These are phyloP conservation scores for Rhodotorula paludigena DNA, from an alignment of 768 basidiomycete species.

Conservation along the genomic window DNA sequence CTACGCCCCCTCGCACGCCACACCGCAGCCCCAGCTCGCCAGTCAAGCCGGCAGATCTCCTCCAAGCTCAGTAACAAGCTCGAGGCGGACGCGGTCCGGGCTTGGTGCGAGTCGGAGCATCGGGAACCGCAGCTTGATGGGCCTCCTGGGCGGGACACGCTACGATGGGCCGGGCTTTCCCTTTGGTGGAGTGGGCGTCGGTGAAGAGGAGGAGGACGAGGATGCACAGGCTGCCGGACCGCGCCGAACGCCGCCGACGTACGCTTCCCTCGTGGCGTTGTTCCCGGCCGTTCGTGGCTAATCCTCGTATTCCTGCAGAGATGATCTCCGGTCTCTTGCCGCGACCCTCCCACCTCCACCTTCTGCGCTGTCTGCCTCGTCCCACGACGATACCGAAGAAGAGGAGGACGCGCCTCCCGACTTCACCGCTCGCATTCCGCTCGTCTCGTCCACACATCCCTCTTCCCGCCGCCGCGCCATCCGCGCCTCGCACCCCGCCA, in stretches of 20 bases:
- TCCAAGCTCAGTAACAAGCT: neutral
- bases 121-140: slow-evolving; percentile 29
- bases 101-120: slow-evolving; percentile 7
- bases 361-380: neutral
- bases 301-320: neutral
- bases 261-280: neutral
- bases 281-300: too few species aligned
- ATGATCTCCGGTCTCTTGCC: slow-evolving; percentile 3
- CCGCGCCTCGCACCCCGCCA: neutral
- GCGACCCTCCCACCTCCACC: slow-evolving; percentile 22
- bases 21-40: neutral
- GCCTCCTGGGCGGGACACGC: slow-evolving; percentile 30
- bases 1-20: neutral
- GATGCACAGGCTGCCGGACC: neutral
- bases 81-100: neutral
- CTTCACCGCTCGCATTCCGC: slow-evolving; percentile 30
- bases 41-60: neutral
- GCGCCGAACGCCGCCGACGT: neutral
- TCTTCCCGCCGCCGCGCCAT: neutral
- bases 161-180: slow-evolving; percentile 8
- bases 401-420: slow-evolving; percentile 35
- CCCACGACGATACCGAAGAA: neutral
- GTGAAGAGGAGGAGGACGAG: slow-evolving; percentile 8
- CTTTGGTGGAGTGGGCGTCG: neutral
- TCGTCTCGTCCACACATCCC: neutral